A percentile compares a stretch with the other conserved stretches of the same genome.
phyloP scores from a whole-genome alignment of 2,329 filamentous ascomycete species.

The Calonectria multiphialidica region DNA sequence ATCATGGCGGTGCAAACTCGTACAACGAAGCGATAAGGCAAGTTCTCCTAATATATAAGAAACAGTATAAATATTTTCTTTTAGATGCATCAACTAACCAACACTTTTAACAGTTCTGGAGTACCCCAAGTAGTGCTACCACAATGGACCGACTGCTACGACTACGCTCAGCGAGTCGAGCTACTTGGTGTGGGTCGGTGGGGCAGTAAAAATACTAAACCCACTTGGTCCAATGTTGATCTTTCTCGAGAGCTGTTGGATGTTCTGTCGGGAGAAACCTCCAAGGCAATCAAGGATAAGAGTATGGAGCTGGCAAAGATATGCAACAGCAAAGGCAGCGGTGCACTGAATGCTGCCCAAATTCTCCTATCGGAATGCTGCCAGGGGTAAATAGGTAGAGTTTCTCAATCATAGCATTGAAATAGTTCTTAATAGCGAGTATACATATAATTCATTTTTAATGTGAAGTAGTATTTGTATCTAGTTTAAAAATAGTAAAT shows the following conservation, averaged over 20 bases:
- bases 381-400: neutral
- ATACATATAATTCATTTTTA: too few species aligned
- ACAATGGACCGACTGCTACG: slow-evolving; percentile 60
- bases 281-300: neutral
- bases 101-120: slow-evolving; percentile 49
- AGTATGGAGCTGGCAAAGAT: neutral
- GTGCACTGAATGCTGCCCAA: slow-evolving; percentile 4
- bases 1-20: slow-evolving; percentile 62
- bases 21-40: slow-evolving; percentile 53
- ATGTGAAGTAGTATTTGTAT: too few species aligned
- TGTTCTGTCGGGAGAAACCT: neutral
- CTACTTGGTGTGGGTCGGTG: slow-evolving; percentile 55
- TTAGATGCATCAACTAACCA: neutral
- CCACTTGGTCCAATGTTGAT: slow-evolving; percentile 35
- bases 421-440: neutral
- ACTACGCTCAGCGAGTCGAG: slow-evolving; percentile 59
- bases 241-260: slow-evolving; percentile 1
- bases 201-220: slow-evolving; percentile 37
- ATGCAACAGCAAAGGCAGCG: slow-evolving; percentile 1
- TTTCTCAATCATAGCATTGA: neutral
- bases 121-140: slow-evolving; percentile 60
- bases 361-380: slow-evolving; percentile 6
- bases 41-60: slow-evolving; percentile 23
- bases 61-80: neutral
- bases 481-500: too few species aligned